A percentile compares a stretch with the other conserved stretches of the same genome.
Evolutionary conservation across 257 asterid genomes (phyloP).

Genomic region (Solanum lycopersicoides): DNA sequence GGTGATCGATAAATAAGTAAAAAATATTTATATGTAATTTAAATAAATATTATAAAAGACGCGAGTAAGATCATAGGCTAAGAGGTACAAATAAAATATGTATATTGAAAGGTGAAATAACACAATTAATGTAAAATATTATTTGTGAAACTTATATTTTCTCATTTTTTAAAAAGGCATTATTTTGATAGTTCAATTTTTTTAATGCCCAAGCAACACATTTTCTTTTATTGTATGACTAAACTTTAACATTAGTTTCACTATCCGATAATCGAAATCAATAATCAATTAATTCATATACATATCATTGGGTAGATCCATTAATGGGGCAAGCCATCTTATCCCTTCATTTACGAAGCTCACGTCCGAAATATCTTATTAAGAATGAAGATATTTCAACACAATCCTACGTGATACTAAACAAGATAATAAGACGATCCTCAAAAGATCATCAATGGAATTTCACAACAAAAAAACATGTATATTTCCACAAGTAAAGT

Average conservation of each 20-base stretch:
- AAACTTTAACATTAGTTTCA: too few species aligned
- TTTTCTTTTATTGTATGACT: too few species aligned
- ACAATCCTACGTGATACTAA: not conserved
- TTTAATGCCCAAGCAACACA: not conserved
- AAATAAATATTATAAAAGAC: not conserved
- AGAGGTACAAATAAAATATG: not conserved
- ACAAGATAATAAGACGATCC: not conserved
- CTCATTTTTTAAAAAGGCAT: rapidly evolving
- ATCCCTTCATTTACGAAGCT: not conserved
- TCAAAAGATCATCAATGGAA: not conserved
- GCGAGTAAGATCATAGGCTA: not conserved
- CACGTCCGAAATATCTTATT: rapidly evolving
- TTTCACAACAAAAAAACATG: not conserved
- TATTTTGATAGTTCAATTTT: not conserved
- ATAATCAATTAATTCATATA: too few species aligned
- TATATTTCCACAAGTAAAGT: not conserved
- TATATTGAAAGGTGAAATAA: not conserved
- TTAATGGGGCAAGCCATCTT: not conserved
- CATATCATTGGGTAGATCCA: not conserved
- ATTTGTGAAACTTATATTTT: not conserved
- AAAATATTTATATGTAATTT: not conserved
- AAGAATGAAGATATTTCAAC: not conserved
- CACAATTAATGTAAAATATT: not conserved
- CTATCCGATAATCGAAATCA: not conserved
- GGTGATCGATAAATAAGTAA: not conserved